phyloP scores from a whole-genome alignment of 768 basidiomycete species.

The Mycena rebaudengoi region DNA sequence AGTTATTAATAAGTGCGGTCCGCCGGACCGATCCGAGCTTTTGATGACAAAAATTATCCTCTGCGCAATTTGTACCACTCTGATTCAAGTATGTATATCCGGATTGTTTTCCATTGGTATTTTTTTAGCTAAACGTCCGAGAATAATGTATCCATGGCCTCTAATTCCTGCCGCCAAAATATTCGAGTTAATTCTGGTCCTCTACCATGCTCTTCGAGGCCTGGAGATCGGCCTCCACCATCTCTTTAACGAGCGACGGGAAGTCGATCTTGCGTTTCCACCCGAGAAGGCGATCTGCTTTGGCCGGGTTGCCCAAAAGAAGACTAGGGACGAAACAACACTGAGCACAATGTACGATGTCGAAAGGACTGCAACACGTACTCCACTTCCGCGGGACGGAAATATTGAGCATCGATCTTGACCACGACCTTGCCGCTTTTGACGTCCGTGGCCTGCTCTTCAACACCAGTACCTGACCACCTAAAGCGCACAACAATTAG shows the following conservation, averaged over 20 bases:
- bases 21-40: too few species aligned
- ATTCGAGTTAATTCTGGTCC: constrained; percentile 73
- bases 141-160: constrained; percentile 5
- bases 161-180: not conserved
- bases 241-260: constrained; percentile 86
- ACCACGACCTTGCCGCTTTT: constrained; percentile 79
- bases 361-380: constrained; percentile 48
- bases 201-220: constrained; percentile 79
- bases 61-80: too few species aligned
- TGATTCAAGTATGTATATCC: too few species aligned
- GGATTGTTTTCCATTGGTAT: not conserved
- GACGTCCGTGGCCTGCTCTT: constrained; percentile 80
- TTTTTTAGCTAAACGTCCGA: not conserved
- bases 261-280: constrained; percentile 92
- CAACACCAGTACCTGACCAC: constrained; percentile 80
- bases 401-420: constrained; percentile 87
- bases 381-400: constrained; percentile 97
- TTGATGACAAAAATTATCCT: too few species aligned
- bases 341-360: constrained; percentile 16
- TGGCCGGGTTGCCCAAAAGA: constrained; percentile 86
- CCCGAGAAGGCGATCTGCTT: constrained; percentile 87
- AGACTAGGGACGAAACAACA: constrained; percentile 54
- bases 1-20: too few species aligned
- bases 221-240: constrained; percentile 86
- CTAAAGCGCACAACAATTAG: constrained; percentile 42